A percentile compares a stretch with the other conserved stretches of the same genome.
Evolutionary conservation across 2,329 filamentous ascomycete species (phyloP).

Genomic region (Penicillium sp.): DNA sequence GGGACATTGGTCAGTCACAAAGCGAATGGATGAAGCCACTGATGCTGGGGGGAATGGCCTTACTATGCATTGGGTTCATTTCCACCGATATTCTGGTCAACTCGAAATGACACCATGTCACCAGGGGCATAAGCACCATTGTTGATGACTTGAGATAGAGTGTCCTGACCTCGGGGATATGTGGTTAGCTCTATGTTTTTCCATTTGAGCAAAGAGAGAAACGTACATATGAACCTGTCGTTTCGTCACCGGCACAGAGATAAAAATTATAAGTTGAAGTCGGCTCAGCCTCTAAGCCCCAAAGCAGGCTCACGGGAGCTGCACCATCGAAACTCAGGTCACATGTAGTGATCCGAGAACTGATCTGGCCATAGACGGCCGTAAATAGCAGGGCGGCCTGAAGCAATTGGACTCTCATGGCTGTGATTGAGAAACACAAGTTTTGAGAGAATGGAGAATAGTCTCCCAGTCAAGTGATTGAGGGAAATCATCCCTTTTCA

Average conservation of each 20-base stretch:
- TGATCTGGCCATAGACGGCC: slow-evolving; percentile 40
- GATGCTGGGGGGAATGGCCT: slow-evolving; percentile 17
- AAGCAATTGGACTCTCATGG: slow-evolving; percentile 30
- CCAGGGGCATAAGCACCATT: slow-evolving; percentile 37
- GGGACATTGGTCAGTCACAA: not conserved
- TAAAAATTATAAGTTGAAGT: slow-evolving; percentile 52
- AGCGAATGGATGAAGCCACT: not conserved
- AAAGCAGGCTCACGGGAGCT: slow-evolving; percentile 41
- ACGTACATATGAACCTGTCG: slow-evolving; percentile 45
- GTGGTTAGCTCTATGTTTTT: slow-evolving; percentile 3
- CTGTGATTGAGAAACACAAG: slow-evolving; percentile 14
- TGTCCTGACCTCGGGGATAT: slow-evolving; percentile 32
- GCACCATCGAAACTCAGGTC: slow-evolving; percentile 51
- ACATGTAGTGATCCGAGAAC: slow-evolving; percentile 42
- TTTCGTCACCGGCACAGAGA: slow-evolving; percentile 60
- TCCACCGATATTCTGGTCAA: slow-evolving; percentile 44
- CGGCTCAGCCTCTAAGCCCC: slow-evolving; percentile 14
- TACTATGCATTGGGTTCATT: slow-evolving; percentile 56
- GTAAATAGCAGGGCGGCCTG: slow-evolving; percentile 38
- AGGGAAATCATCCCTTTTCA: slow-evolving; percentile 5
- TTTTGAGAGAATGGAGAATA: not conserved
- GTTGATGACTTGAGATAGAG: slow-evolving; percentile 40
- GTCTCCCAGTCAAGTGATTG: not conserved
- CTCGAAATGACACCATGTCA: slow-evolving; percentile 43
- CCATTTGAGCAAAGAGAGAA: not conserved